phyloP scores from a whole-genome alignment of 2,329 filamentous ascomycete genomes.

The Geosmithia morbida region DNA sequence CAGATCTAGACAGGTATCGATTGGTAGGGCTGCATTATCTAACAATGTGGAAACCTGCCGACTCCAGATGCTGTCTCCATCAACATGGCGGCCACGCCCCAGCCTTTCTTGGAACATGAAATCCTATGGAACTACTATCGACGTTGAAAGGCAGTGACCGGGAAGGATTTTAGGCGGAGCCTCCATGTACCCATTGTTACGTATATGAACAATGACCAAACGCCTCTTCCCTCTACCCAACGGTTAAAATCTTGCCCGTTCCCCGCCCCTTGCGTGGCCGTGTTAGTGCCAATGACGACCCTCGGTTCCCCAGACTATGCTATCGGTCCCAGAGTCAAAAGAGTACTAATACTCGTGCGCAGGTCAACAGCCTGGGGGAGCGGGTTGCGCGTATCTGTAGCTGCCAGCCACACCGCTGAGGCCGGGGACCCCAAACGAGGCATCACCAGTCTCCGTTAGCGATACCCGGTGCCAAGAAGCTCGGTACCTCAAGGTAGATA shows the following conservation, averaged over 20 bases:
- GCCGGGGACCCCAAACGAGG: neutral
- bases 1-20: neutral
- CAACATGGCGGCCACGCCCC: slow-evolving; percentile 12
- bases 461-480: neutral
- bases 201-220: no score
- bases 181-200: no score
- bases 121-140: slow-evolving; percentile 5
- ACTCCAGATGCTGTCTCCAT: slow-evolving; percentile 12
- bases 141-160: neutral
- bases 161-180: no score
- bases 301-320: no score
- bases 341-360: neutral
- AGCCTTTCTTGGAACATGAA: slow-evolving; percentile 20
- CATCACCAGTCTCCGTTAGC: neutral
- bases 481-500: neutral
- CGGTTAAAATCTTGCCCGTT: no score
- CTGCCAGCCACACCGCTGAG: neutral
- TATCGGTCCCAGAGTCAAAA: no score
- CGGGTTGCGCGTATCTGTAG: neutral
- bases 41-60: neutral
- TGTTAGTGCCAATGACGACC: no score
- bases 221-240: no score
- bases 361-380: neutral
- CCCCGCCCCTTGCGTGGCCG: no score
- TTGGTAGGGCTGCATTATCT: neutral